These are phyloP conservation scores for Xylaria sp. DNA, from an alignment of 2,329 filamentous ascomycete species.

Conservation along the genomic window DNA sequence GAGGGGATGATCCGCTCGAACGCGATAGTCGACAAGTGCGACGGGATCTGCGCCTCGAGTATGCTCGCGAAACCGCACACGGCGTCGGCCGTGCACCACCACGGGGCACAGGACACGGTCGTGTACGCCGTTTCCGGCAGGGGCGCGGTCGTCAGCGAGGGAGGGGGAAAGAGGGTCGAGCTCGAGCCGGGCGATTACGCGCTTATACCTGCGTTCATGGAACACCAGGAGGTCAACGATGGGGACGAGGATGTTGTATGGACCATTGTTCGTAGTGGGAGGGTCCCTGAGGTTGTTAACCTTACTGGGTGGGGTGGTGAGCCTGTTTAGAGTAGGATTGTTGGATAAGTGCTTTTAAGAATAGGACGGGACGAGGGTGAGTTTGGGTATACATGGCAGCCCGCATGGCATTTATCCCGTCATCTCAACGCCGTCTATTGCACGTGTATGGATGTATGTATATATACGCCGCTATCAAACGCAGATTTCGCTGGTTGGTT, in stretches of 20 bases:
- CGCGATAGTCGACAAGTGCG: constrained; percentile 59
- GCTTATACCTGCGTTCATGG: constrained; percentile 62
- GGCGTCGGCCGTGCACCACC: constrained; percentile 62
- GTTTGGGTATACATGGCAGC: not conserved
- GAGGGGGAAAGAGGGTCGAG: constrained; percentile 57
- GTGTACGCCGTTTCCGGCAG: constrained; percentile 61
- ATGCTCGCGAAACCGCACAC: constrained; percentile 60
- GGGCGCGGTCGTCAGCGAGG: constrained; percentile 60
- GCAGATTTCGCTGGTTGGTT: constrained; percentile 1
- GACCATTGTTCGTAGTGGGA: constrained; percentile 61
- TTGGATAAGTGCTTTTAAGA: not conserved
- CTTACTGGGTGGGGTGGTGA: constrained; percentile 57
- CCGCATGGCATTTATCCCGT: not conserved
- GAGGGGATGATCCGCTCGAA: constrained; percentile 60
- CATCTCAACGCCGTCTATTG: constrained; percentile 35
- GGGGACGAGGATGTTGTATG: constrained; percentile 63
- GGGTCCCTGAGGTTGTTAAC: constrained; percentile 60
- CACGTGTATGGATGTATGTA: constrained; percentile 35
- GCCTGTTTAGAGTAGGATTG: constrained; percentile 22
- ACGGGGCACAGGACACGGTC: constrained; percentile 63
- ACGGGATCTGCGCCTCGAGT: constrained; percentile 59
- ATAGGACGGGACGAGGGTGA: not conserved
- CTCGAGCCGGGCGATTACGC: constrained; percentile 63
- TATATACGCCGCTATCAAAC: constrained; percentile 27
- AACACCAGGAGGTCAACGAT: constrained; percentile 67